These are phyloP conservation scores for Fusarium abutilonis DNA, from an alignment of 2,329 filamentous ascomycete genomes.

Conservation along the genomic window DNA sequence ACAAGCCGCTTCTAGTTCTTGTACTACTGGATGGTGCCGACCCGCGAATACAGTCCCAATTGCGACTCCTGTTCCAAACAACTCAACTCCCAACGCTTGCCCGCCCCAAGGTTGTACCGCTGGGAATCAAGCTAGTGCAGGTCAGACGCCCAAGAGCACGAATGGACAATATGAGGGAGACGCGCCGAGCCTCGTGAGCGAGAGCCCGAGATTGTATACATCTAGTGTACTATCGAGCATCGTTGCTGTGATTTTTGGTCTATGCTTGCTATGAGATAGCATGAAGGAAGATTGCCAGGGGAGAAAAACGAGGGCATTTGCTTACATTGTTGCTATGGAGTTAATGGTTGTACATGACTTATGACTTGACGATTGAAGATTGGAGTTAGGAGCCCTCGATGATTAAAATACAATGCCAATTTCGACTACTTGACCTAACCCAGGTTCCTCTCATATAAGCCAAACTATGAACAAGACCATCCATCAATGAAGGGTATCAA, in stretches of 20 bases:
- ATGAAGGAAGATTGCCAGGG: neutral
- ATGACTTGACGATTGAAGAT: slow-evolving; percentile 1
- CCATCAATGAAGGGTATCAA: neutral
- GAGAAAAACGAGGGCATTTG: neutral
- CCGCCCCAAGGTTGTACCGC: slow-evolving; percentile 9
- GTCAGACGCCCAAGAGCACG: neutral
- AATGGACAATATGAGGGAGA: neutral
- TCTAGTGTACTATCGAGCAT: slow-evolving; percentile 25
- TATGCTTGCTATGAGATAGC: slow-evolving; percentile 10
- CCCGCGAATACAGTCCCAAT: slow-evolving; percentile 5
- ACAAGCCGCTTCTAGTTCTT: slow-evolving; percentile 2
- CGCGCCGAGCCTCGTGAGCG: slow-evolving; percentile 21
- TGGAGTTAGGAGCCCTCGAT: neutral
- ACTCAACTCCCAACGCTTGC: slow-evolving; percentile 21
- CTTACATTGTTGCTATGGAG: slow-evolving; percentile 4
- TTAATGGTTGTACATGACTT: slow-evolving; percentile 4
- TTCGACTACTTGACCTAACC: neutral
- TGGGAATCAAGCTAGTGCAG: neutral
- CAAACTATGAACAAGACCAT: neutral
- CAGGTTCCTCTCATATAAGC: neutral
- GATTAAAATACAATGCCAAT: neutral
- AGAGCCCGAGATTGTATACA: slow-evolving; percentile 20
- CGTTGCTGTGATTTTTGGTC: slow-evolving; percentile 27
- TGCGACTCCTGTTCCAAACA: slow-evolving; percentile 7
- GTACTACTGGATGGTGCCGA: slow-evolving; percentile 20